phyloP scores from a whole-genome alignment of 1,284 basidiomycete species.

The Leucoagaricus sp. region DNA sequence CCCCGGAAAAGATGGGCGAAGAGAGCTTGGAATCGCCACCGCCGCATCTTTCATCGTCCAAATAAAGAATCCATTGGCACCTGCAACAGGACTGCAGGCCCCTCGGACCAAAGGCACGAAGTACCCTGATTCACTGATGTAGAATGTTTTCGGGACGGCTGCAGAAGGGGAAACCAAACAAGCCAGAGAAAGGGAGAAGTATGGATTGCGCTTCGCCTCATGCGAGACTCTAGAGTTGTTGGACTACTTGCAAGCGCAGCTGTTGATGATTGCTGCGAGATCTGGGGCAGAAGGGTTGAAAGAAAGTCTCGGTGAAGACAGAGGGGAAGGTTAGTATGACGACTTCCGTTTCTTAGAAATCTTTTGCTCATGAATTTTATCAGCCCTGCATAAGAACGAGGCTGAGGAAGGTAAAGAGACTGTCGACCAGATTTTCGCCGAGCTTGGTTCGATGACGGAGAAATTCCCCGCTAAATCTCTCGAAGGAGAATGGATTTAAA shows the following conservation, averaged over 20 bases:
- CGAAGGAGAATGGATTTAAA: constrained; percentile 47
- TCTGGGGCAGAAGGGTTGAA: constrained; percentile 49
- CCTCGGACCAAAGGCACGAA: constrained; percentile 38
- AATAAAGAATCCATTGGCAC: constrained; percentile 58
- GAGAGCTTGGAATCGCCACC: constrained; percentile 48
- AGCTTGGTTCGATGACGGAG: constrained; percentile 48
- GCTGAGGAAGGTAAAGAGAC: constrained; percentile 44
- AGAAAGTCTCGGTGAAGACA: constrained; percentile 49
- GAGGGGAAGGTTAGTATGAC: constrained; percentile 47
- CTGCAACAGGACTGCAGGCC: constrained; percentile 38
- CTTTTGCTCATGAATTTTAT: neutral
- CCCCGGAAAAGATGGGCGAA: constrained; percentile 40
- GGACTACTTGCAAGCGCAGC: constrained; percentile 56
- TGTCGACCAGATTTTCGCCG: constrained; percentile 48
- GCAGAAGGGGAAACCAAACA: constrained; percentile 26
- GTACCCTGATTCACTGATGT: constrained; percentile 49
- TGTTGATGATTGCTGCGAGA: constrained; percentile 61
- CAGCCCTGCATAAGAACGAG: constrained; percentile 38
- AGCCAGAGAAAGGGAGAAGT: constrained; percentile 39
- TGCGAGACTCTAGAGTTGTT: constrained; percentile 56
- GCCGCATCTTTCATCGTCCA: constrained; percentile 55
- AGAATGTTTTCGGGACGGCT: constrained; percentile 43
- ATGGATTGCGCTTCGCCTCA: constrained; percentile 53
- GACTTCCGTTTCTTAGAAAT: neutral
- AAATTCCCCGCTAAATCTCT: constrained; percentile 51